Percentiles rank a stretch among this genome's conserved stretches.
Evolutionary conservation across 495 filamentous ascomycete species (phyloP).

Genomic region (Podospora sp.): DNA sequence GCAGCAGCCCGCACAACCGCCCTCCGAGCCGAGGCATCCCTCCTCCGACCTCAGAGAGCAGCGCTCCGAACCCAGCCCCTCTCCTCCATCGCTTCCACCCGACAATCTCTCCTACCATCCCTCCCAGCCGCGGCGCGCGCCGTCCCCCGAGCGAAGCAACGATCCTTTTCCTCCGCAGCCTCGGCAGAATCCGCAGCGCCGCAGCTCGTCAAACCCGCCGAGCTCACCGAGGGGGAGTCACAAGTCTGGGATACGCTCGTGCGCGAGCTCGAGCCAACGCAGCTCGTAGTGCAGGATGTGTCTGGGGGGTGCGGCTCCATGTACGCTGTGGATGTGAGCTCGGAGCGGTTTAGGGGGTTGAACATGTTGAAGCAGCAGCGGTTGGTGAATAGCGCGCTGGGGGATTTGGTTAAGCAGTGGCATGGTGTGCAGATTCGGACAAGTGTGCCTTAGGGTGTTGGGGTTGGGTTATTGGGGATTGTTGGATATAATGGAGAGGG

Average conservation of each 20-base stretch:
- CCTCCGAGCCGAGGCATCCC: constrained; percentile 5
- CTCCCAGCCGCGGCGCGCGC: background rate
- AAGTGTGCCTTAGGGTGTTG: constrained; percentile 36
- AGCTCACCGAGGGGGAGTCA: constrained; percentile 47
- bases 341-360: constrained; percentile 64
- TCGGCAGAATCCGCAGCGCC: constrained; percentile 4
- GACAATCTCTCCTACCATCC: background rate
- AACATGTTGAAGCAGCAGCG: constrained; percentile 72
- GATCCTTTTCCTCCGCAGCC: constrained; percentile 16
- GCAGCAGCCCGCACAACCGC: constrained; percentile 11
- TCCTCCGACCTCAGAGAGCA: background rate
- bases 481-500: background rate
- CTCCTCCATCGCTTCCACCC: constrained; percentile 6
- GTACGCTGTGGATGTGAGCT: constrained; percentile 73
- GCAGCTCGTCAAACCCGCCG: constrained; percentile 42
- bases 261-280: constrained; percentile 47
- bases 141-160: constrained; percentile 5
- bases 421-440: constrained; percentile 77
- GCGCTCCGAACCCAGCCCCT: background rate
- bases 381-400: constrained; percentile 67
- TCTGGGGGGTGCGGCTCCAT: constrained; percentile 79
- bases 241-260: constrained; percentile 49
- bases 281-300: constrained; percentile 69
- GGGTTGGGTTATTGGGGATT: background rate
- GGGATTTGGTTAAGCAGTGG: constrained; percentile 72